These are phyloP conservation scores for Spongospora subterranea DNA, from an alignment of 208 protist genomes.

Conservation along the genomic window DNA sequence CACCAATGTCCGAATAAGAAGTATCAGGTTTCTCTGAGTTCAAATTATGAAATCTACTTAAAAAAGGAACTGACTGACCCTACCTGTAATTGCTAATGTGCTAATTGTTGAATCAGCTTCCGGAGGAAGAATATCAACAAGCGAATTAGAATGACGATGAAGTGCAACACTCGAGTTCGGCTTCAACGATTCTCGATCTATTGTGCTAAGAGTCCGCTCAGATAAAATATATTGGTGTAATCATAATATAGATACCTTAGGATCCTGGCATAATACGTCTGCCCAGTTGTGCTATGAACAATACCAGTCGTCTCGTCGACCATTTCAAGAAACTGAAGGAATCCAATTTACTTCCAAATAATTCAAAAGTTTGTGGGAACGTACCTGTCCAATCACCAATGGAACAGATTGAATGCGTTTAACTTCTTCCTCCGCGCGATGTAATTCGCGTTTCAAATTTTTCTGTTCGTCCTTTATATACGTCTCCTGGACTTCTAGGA, in stretches of 20 bases:
- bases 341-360: background rate
- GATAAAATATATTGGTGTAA: background rate
- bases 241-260: slow-evolving; percentile 58
- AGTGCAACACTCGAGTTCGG: slow-evolving; percentile 97
- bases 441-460: slow-evolving; percentile 86
- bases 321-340: slow-evolving; percentile 89
- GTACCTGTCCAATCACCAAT: slow-evolving; percentile 92
- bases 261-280: slow-evolving; percentile 96
- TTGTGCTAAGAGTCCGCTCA: slow-evolving; percentile 66
- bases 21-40: slow-evolving; percentile 70
- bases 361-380: slow-evolving; percentile 80
- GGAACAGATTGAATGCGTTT: slow-evolving; percentile 99
- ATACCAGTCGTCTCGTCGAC: slow-evolving; percentile 90
- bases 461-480: slow-evolving; percentile 88
- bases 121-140: slow-evolving; percentile 95
- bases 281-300: slow-evolving; percentile 89
- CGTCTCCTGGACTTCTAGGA: slow-evolving; percentile 85
- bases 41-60: slow-evolving; percentile 3
- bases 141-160: slow-evolving; percentile 95
- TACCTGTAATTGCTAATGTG: slow-evolving; percentile 87
- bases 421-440: slow-evolving; percentile 89
- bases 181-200: slow-evolving; percentile 91
- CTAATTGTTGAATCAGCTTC: slow-evolving; percentile 97
- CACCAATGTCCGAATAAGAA: slow-evolving; percentile 96
- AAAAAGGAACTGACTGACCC: slow-evolving; percentile 89